Conservation (phyloP, 2,329 filamentous ascomycete genomes). For the Teratosphaeria destructans region DNA sequence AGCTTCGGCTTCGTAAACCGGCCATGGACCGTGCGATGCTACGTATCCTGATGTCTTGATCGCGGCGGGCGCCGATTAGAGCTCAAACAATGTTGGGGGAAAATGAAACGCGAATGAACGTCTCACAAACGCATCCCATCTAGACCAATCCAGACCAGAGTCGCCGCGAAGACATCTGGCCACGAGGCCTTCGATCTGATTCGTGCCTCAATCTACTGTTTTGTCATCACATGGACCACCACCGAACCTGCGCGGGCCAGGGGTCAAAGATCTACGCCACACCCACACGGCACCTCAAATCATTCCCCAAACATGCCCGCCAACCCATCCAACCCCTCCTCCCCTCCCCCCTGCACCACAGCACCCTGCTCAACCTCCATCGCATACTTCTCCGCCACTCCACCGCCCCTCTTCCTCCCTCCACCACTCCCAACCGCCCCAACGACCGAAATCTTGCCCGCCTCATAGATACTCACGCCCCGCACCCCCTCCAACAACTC, state of each 20-base stretch:
- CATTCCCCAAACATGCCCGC: slow-evolving; percentile 34
- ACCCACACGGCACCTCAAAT: neutral
- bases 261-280: neutral
- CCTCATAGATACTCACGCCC: slow-evolving; percentile 85
- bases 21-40: neutral
- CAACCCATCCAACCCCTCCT: slow-evolving; percentile 33
- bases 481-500: slow-evolving; percentile 78
- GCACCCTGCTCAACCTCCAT: slow-evolving; percentile 32
- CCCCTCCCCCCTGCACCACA: slow-evolving; percentile 28
- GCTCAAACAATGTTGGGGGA: neutral
- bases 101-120: neutral
- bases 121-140: neutral
- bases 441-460: slow-evolving; percentile 59
- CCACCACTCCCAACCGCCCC: neutral
- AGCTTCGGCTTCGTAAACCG: neutral
- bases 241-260: too few relatives aligned
- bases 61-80: neutral
- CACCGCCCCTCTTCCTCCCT: neutral
- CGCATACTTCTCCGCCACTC: slow-evolving; percentile 27
- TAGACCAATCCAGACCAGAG: neutral
- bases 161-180: neutral
- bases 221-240: too few relatives aligned
- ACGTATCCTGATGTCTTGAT: neutral
- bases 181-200: neutral
- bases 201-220: too few relatives aligned